Evolutionary conservation across 2,329 filamentous ascomycete genomes (phyloP).

Genomic region (Byssothecium circinans): DNA sequence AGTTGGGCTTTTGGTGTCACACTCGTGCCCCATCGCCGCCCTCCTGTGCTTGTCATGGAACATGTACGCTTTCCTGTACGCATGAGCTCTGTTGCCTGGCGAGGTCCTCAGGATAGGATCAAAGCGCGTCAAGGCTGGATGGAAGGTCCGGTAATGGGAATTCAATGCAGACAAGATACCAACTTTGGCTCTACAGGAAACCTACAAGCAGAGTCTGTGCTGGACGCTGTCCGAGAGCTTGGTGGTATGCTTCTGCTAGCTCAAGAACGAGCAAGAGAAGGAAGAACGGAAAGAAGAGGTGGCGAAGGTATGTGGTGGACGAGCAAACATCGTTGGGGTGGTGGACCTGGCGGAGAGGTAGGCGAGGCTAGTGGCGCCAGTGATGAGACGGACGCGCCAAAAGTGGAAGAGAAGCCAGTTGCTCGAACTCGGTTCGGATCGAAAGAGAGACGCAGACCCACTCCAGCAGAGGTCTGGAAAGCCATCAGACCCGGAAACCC

Average conservation of each 20-base stretch:
- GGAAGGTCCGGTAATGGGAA: conserved; percentile 60
- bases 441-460: conserved; percentile 45
- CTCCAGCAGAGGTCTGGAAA: conserved; percentile 56
- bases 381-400: conserved; percentile 32
- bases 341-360: conserved; percentile 51
- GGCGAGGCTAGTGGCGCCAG: conserved; percentile 35
- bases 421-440: conserved; percentile 30
- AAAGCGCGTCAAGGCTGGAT: conserved; percentile 57
- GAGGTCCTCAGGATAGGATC: conserved; percentile 55
- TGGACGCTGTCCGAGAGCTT: conserved; percentile 61
- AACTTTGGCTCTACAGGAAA: conserved; percentile 50
- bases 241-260: conserved; percentile 60
- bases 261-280: conserved; percentile 62
- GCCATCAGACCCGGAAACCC: conserved; percentile 53
- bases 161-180: conserved; percentile 59
- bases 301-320: conserved; percentile 65
- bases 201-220: conserved; percentile 36
- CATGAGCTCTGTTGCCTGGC: conserved; percentile 57
- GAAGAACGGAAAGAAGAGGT: conserved; percentile 51
- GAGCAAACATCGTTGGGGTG: conserved; percentile 58
- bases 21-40: conserved; percentile 50
- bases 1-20: conserved; percentile 62
- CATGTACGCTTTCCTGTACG: conserved; percentile 59
- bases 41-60: conserved; percentile 51
- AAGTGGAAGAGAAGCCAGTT: conserved; percentile 40